These are phyloP conservation scores for Neopestalotiopsis sp. DNA, from an alignment of 2,329 filamentous ascomycete species.

Conservation along the genomic window DNA sequence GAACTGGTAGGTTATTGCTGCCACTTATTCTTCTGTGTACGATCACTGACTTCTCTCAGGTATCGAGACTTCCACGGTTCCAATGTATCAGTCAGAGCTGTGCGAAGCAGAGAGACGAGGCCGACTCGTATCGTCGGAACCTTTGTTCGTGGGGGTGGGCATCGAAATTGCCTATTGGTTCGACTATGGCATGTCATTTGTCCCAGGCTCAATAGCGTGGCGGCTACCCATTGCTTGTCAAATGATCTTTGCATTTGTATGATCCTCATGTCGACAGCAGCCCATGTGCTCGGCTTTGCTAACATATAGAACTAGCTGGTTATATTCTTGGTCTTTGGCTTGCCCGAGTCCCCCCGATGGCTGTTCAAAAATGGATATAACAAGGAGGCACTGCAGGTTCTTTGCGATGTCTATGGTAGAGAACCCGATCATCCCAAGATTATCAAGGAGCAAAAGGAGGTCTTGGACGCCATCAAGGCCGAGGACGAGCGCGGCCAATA, in stretches of 20 bases:
- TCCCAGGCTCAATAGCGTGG: conserved; percentile 34
- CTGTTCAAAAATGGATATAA: conserved; percentile 32
- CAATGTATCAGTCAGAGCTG: conserved; percentile 50
- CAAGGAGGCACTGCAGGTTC: conserved; percentile 35
- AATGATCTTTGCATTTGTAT: conserved; percentile 35
- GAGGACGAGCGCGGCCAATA: conserved; percentile 41
- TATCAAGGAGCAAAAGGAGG: conserved; percentile 41
- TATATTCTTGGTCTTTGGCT: conserved; percentile 32
- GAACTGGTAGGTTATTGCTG: background rate
- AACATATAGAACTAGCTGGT: conserved; percentile 20
- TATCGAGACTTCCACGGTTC: conserved; percentile 40
- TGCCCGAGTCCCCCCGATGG: conserved; percentile 37
- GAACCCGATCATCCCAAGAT: conserved; percentile 39
- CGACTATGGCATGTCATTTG: conserved; percentile 39
- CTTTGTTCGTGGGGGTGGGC: conserved; percentile 32
- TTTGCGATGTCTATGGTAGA: conserved; percentile 46
- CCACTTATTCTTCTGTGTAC: background rate
- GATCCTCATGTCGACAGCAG: background rate
- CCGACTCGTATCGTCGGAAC: conserved; percentile 47
- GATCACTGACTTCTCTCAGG: background rate
- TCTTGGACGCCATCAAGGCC: conserved; percentile 47
- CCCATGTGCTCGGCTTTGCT: background rate
- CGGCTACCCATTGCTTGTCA: conserved; percentile 39
- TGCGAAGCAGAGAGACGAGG: conserved; percentile 48
- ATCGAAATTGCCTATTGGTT: conserved; percentile 38